A percentile compares a stretch with the other conserved stretches of the same genome.
phyloP scores from a whole-genome alignment of 1,284 basidiomycete species.

The Cystobasidiaceae sp. region DNA sequence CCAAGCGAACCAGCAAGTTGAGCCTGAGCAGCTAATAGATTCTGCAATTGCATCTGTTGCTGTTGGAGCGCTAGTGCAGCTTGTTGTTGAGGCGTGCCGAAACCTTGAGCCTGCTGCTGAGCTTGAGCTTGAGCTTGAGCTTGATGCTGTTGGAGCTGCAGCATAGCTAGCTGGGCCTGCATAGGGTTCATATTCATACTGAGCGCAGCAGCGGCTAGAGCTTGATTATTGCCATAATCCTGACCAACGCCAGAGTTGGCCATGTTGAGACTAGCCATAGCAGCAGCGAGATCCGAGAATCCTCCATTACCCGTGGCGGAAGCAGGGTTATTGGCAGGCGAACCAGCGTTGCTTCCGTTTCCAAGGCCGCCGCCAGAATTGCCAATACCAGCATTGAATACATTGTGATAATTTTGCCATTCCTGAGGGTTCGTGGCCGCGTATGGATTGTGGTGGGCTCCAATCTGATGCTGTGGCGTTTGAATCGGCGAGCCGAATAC shows the following conservation, averaged over 20 bases:
- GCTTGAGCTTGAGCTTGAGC: conserved; percentile 4
- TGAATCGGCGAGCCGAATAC: conserved; percentile 26
- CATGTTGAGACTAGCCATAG: neutral
- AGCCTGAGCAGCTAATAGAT: conserved; percentile 13
- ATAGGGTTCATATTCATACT: conserved; percentile 5
- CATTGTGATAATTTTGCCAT: conserved; percentile 31
- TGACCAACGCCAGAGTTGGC: neutral
- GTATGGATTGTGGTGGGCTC: neutral
- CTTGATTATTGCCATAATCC: neutral
- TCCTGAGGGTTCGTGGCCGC: conserved; percentile 1
- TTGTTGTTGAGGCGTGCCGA: conserved; percentile 6
- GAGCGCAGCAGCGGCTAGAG: neutral
- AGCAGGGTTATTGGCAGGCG: neutral
- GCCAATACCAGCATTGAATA: conserved; percentile 27
- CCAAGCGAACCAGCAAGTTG: neutral
- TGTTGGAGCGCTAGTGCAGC: conserved; percentile 15
- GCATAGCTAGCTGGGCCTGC: conserved; percentile 26
- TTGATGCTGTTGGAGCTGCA: conserved; percentile 30
- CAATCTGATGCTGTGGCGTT: conserved; percentile 15
- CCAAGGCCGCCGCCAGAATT: neutral
- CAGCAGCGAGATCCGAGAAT: conserved; percentile 9
- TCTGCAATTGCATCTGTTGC: conserved; percentile 16
- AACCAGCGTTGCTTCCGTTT: neutral
- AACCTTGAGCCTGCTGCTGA: neutral
- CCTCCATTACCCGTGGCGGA: neutral